These are phyloP conservation scores for Trichoderma semiorbis DNA, from an alignment of 2,329 filamentous ascomycete species.

Conservation along the genomic window DNA sequence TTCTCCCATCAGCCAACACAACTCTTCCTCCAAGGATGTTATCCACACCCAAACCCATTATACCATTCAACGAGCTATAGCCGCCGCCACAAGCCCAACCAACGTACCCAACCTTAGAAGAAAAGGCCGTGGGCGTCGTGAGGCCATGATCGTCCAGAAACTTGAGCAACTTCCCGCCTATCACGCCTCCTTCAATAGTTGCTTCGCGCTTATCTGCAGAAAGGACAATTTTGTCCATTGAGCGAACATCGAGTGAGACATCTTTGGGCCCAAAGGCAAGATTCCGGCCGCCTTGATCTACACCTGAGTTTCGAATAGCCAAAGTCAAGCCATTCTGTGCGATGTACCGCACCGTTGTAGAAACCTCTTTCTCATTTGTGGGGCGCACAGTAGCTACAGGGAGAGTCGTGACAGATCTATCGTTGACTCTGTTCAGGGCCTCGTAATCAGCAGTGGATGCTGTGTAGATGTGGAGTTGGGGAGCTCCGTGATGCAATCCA, in stretches of 20 bases:
- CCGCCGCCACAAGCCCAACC: slow-evolving; percentile 37
- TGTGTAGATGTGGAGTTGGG: not conserved
- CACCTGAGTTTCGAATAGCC: slow-evolving; percentile 16
- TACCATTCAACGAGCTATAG: slow-evolving; percentile 31
- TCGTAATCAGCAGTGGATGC: not conserved
- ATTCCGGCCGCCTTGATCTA: slow-evolving; percentile 18
- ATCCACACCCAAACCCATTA: slow-evolving; percentile 35
- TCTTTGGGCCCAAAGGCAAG: slow-evolving; percentile 15
- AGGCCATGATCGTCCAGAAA: slow-evolving; percentile 17
- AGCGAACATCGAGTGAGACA: slow-evolving; percentile 17
- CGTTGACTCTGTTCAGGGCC: not conserved
- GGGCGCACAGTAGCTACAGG: slow-evolving; percentile 9
- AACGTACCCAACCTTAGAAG: slow-evolving; percentile 29
- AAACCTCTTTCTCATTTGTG: not conserved
- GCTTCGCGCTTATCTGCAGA: slow-evolving; percentile 7
- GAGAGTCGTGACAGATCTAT: not conserved
- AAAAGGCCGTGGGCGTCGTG: slow-evolving; percentile 16
- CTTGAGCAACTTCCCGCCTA: slow-evolving; percentile 1
- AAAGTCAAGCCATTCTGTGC: not conserved
- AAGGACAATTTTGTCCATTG: slow-evolving; percentile 7
- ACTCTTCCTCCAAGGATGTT: slow-evolving; percentile 34
- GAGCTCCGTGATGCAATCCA: not conserved
- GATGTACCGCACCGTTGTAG: slow-evolving; percentile 1
- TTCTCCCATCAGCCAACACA: slow-evolving; percentile 26
- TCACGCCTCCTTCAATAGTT: slow-evolving; percentile 13